Base-by-base conservation (phyloP, 2,329 filamentous ascomycete genomes). In the Colletotrichum eleusines region DNA sequence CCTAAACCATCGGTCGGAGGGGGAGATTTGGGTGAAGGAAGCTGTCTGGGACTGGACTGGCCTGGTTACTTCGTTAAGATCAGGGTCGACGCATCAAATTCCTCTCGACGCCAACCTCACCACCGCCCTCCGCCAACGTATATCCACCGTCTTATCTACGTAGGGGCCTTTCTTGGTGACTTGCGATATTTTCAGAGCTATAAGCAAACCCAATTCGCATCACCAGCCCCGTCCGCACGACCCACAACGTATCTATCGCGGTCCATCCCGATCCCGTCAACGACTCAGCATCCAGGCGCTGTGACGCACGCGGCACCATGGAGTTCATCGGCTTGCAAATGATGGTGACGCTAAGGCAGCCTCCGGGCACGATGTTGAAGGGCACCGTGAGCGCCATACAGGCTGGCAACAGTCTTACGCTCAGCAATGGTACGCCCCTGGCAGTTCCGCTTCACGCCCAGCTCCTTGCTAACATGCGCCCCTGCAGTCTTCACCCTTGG, bases 271-370 rank as follows among this genome's bases (percentile, higher is more conserved):
- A 63, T n/a, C 59, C 64, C 57, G 14, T 48, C 53, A 8, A 63
- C 62, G 70, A 66, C 61, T 53, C 23, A 33, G 42, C 50, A 63
- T 63, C 51, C 73, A 35, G 54, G 60, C 66, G 48, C 40, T 70
- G 60, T 38, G 69, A 70, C 60, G 23, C 54, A 70, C 44, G 40
- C 42, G 46, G 60, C 73, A 81, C 70, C 75, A 92, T 92, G 90
- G 86, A 90, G 77, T 94, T 95, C 79, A 89, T 94, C 76, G 93
- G 93, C 72, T 87, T 93, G 79, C 90, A 91, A 71, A 93, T 96
- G 81, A 83, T 90, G 71, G 90, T 96, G 76, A 91, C 91, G 44
- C 86, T 96, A 73, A 88, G 87, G 76, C 85, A 89, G 69, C 91
- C 92, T 63, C 86, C 87, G 2, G 88, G 88, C 71, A 88, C 87